Evolutionary conservation across 352 stramenopile genomes (phyloP), one percentile per base, ranked within the genome.

Genomic region (Phytophthora parvispora): DNA sequence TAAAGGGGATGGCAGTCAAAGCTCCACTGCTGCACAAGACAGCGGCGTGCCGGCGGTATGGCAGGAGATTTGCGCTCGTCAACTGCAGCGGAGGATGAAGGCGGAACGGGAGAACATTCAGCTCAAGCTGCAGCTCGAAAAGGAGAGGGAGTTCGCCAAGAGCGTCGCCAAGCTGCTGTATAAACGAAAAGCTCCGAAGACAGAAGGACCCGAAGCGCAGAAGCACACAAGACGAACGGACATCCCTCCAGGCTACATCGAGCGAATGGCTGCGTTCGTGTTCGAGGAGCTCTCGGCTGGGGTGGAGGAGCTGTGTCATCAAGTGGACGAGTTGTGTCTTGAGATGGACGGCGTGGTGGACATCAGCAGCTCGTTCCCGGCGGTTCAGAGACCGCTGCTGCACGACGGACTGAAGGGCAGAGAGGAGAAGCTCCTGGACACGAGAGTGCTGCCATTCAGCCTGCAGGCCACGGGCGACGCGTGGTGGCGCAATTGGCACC

Each of bases 401-500:
- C 60, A 64, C 20, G 65, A 67, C 13, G 66, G 67, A n/a, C 68
- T 72, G 15, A 58, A 61, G 18, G 74, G 72, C 0, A 72, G 77
- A 50, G 73, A 73, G 38, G 50, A 77, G 5, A 64, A 77, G 34
- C 59, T 83, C 20, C 70, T 71, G 16, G 72, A 74, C 20, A 66
- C 49, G 9, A 75, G 63, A 25, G 16, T 75, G 15, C 24, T 83
- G 49, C 61, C 72, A 2, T 83, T 83, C 22, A 66, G 58, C 16
- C 38, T 80, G 34, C 59, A 59, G 13, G 45, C 47, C 3, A 72
- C 64, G 12, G 68, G 68, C 6, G 61, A 71, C 5, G 74, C 77
- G 5, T 78, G 75, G 68, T 85, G 77, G 77, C 25, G 54, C n/a
- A 45, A 34, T 13, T 74, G 59, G 59, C 54, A 71, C 22, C 57